Evolutionary conservation across 768 basidiomycete species (phyloP), one percentile per base, ranked within the genome.

Genomic region (Tephrocybe sp.): DNA sequence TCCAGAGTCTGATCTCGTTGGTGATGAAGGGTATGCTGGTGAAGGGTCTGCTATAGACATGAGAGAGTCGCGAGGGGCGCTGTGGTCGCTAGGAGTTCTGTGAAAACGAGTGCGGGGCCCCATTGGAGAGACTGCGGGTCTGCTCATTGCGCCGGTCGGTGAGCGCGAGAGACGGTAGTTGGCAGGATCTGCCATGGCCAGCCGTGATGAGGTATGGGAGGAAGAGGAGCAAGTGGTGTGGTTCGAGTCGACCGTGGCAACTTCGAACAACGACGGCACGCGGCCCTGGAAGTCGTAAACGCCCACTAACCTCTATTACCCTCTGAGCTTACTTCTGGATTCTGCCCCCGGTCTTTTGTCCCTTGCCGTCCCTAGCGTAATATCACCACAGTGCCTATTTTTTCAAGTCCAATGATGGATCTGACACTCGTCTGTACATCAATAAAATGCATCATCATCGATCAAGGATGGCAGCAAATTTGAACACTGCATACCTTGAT

Each of bases 171-270:
- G 38, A 22, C 53, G 54, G 29, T 50, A 21, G 8, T 18, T 62
- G 57, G 59, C 58, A 53, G 57, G 57, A 57, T 67, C 68, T 63
- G 67, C 61, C 64, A 68, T 62, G 50, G 33, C 34, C 21, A 16
- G 33, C n/a, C 24, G 53, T 43, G 33, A 37, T 18, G 37, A 42
- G 37, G 24, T 39, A 21, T 43, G 23, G 18, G 38, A 21, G 37
- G 40, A 25, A 42, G 36, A 44, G 6, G 37, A 33, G 38, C 24
- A 4, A 53, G 42, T 18, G 23, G 33, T 42, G 23, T 23, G 7
- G 46, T 30, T 22, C 12, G 13, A 43, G 15, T 27, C 13, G 53
- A 51, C 43, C 53, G 53, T 54, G 50, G 52, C 44, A 51, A 52
- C 45, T 41, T 39, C 31, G 33, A 31, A 22, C 29, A n/a, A n/a